Conservation (phyloP, 306 rosid species). For the Quercus wislizeni region DNA sequence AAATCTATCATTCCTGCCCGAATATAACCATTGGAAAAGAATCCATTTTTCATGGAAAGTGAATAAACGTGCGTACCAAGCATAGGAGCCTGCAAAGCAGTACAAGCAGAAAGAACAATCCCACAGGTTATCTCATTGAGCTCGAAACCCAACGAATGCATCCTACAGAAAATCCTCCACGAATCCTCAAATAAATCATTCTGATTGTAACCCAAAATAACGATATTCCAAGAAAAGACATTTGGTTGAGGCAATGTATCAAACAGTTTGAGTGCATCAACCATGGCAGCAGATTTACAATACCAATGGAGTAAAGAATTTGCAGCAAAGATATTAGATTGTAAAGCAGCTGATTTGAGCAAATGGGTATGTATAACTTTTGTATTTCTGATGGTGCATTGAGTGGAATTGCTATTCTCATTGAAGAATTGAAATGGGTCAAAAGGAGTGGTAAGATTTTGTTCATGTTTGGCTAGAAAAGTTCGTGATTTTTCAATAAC, state of each 20-base stretch:
- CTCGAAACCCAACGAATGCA: slow-evolving; percentile 41
- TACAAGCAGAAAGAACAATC: slow-evolving; percentile 66
- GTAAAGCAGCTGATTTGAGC: slow-evolving; percentile 35
- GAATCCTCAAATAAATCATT: slow-evolving; percentile 39
- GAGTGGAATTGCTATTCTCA: slow-evolving; percentile 29
- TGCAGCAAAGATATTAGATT: slow-evolving; percentile 31
- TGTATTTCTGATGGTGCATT: slow-evolving; percentile 18
- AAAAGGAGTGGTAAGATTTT: slow-evolving; percentile 5
- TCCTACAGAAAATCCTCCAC: slow-evolving; percentile 46
- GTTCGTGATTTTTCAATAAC: slow-evolving; percentile 4
- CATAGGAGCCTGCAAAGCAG: slow-evolving; percentile 35
- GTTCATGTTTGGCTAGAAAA: slow-evolving; percentile 3
- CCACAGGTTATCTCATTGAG: slow-evolving; percentile 52
- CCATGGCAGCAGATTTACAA: slow-evolving; percentile 36
- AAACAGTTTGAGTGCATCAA: slow-evolving; percentile 41
- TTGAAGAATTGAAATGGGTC: slow-evolving; percentile 39
- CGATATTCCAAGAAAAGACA: slow-evolving; percentile 66
- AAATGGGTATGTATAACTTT: slow-evolving; percentile 50
- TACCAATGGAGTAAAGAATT: slow-evolving; percentile 43
- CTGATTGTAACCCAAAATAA: slow-evolving; percentile 60
- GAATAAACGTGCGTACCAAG: slow-evolving; percentile 50
- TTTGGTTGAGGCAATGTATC: slow-evolving; percentile 38
- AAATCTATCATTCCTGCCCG: slow-evolving; percentile 41
- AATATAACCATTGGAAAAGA: slow-evolving; percentile 39
- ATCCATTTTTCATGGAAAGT: slow-evolving; percentile 37